phyloP scores from a whole-genome alignment of 306 rosid species.

The Prunus mira region DNA sequence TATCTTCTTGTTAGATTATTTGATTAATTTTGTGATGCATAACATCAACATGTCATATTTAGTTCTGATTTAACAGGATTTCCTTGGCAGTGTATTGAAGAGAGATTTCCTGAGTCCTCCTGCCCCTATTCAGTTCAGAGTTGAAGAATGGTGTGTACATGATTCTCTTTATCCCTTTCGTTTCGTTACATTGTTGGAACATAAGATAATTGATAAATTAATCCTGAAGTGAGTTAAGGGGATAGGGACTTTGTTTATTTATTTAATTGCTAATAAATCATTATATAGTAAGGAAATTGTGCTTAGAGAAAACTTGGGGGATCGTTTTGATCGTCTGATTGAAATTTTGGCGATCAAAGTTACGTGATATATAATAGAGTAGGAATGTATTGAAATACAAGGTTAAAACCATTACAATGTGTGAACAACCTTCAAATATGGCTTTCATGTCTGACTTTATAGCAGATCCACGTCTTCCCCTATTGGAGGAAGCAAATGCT shows the following conservation, averaged over 20 bases:
- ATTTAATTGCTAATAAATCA: not conserved
- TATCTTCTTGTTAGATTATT: not conserved
- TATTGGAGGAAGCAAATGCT: not conserved
- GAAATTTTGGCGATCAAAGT: not conserved
- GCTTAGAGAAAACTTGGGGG: not conserved
- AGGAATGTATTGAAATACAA: not conserved
- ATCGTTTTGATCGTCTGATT: not conserved
- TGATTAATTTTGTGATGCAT: not conserved
- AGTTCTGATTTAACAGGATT: not conserved
- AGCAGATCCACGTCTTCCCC: not conserved
- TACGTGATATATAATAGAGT: not conserved
- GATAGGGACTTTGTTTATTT: not conserved
- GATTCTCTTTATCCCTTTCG: not conserved
- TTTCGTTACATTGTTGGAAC: not conserved
- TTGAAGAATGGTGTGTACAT: constrained; percentile 18
- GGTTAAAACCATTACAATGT: not conserved
- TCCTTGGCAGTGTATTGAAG: not conserved
- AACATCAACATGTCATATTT: not conserved
- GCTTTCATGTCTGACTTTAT: not conserved
- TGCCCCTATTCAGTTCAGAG: not conserved
- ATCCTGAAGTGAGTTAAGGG: not conserved
- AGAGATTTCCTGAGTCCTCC: not conserved
- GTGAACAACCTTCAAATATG: not conserved
- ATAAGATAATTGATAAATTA: not conserved
- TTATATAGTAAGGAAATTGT: not conserved